Evolutionary conservation across 768 basidiomycete genomes (phyloP).

Genomic region (Pleurotus tuber-regium): DNA sequence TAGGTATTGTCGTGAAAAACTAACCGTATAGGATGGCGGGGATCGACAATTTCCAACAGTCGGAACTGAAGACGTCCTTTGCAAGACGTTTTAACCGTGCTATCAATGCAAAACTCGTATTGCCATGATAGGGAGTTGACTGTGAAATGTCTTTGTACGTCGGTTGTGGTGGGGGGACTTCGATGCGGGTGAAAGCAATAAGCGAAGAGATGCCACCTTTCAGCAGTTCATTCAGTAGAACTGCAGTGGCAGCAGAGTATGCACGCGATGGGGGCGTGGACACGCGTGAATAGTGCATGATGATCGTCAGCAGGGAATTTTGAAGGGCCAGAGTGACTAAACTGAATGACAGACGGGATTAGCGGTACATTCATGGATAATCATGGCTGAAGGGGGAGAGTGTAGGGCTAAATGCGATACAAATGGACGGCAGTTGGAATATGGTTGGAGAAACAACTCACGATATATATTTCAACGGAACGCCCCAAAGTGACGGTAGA

Average conservation of each 20-base stretch:
- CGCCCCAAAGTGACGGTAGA: slow-evolving; percentile 59
- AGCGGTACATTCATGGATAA: too few relatives aligned
- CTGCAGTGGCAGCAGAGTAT: slow-evolving; percentile 93
- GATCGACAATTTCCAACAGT: slow-evolving; percentile 97
- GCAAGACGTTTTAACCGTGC: slow-evolving; percentile 54
- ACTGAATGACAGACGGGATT: too few relatives aligned
- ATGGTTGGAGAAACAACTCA: too few relatives aligned
- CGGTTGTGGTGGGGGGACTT: slow-evolving; percentile 27
- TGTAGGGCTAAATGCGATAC: too few relatives aligned
- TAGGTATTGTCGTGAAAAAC: too few relatives aligned
- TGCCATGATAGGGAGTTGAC: background rate
- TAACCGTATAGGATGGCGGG: slow-evolving; percentile 91
- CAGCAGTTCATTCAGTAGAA: slow-evolving; percentile 90
- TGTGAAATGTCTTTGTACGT: slow-evolving; percentile 17
- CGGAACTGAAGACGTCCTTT: slow-evolving; percentile 77
- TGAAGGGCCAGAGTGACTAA: slow-evolving; percentile 87
- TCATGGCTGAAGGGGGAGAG: too few relatives aligned
- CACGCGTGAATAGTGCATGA: slow-evolving; percentile 96
- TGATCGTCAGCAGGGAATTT: slow-evolving; percentile 86
- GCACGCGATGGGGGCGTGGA: slow-evolving; percentile 69
- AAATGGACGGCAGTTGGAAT: too few relatives aligned
- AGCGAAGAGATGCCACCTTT: slow-evolving; percentile 86
- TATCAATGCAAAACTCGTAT: slow-evolving; percentile 24
- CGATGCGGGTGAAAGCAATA: slow-evolving; percentile 75
- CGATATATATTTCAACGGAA: slow-evolving; percentile 82